These are phyloP conservation scores for Ophiobolus disseminans DNA, from an alignment of 2,329 filamentous ascomycete genomes.

Conservation along the genomic window DNA sequence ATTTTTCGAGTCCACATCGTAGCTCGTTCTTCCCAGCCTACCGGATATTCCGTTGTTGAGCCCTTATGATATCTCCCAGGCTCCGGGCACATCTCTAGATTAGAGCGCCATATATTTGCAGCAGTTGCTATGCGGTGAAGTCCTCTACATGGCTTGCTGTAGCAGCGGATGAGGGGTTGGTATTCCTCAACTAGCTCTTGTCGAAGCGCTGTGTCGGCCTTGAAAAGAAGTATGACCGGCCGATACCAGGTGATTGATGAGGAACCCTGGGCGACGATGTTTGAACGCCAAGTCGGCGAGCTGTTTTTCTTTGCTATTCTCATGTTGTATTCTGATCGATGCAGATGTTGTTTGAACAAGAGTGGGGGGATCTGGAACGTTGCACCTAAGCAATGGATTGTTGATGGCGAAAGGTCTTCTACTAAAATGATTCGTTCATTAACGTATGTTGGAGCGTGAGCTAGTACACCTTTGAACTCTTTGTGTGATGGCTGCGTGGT, in stretches of 20 bases:
- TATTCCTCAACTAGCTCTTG: conserved; percentile 4
- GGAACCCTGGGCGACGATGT: conserved; percentile 10
- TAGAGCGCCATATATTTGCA: conserved; percentile 16
- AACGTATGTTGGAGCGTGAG: too few species aligned
- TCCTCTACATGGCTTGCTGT: too few species aligned
- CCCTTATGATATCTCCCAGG: conserved; percentile 12
- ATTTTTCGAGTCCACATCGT: conserved; percentile 15
- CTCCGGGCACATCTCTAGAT: conserved; percentile 13
- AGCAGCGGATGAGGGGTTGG: too few species aligned
- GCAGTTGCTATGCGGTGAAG: not conserved
- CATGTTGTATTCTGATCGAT: conserved; percentile 14
- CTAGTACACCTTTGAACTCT: too few species aligned
- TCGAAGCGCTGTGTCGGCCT: conserved; percentile 7
- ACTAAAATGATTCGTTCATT: conserved; percentile 17
- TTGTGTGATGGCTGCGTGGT: too few species aligned
- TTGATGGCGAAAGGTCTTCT: conserved; percentile 16
- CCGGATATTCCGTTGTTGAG: conserved; percentile 10
- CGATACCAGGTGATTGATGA: conserved; percentile 20
- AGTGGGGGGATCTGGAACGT: conserved; percentile 24
- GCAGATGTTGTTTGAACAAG: conserved; percentile 22
- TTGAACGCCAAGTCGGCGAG: conserved; percentile 5
- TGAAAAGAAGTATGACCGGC: conserved; percentile 8
- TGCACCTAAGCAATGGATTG: conserved; percentile 19
- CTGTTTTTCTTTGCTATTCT: not conserved
- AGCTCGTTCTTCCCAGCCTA: conserved; percentile 18